Percentiles rank a stretch among this genome's conserved stretches.
phyloP scores from a whole-genome alignment of 768 basidiomycete species.

The Lentinula raphanica region DNA sequence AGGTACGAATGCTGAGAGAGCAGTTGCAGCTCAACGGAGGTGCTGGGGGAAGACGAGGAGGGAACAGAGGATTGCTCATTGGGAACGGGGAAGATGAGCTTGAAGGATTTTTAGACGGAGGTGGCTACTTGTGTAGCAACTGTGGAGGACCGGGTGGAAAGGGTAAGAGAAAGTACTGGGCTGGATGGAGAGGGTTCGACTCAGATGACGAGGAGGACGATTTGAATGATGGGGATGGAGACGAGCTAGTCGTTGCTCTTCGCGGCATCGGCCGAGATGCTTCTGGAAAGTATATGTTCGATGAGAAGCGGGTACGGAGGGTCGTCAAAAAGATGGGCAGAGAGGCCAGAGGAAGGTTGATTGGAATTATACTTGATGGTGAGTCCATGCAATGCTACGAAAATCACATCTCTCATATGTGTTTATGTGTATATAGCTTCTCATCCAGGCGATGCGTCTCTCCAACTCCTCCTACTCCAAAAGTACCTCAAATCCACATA shows the following conservation, averaged over 20 bases:
- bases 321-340: slow-evolving; percentile 56
- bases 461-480: slow-evolving; percentile 79
- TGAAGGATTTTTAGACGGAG: neutral
- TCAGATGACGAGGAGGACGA: slow-evolving; percentile 37
- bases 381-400: slow-evolving; percentile 12
- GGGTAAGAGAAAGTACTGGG: slow-evolving; percentile 66
- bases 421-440: slow-evolving; percentile 41
- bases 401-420: neutral
- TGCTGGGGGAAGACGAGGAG: slow-evolving; percentile 4
- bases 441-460: slow-evolving; percentile 78
- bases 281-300: slow-evolving; percentile 59
- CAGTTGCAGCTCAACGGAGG: slow-evolving; percentile 26
- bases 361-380: slow-evolving; percentile 62
- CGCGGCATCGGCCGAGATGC: slow-evolving; percentile 27
- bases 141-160: slow-evolving; percentile 66
- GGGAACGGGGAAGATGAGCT: slow-evolving; percentile 19
- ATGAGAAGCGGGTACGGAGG: slow-evolving; percentile 64
- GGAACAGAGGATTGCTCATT: neutral
- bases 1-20: slow-evolving; percentile 60
- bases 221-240: slow-evolving; percentile 28
- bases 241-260: slow-evolving; percentile 36
- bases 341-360: slow-evolving; percentile 72
- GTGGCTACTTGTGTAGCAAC: slow-evolving; percentile 26
- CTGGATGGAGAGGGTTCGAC: slow-evolving; percentile 51
- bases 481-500: slow-evolving; percentile 81